Evolutionary conservation across 129 eudicot genomes (phyloP), one percentile per base, ranked within the genome.

Genomic region (Flaveria ramosissima): DNA sequence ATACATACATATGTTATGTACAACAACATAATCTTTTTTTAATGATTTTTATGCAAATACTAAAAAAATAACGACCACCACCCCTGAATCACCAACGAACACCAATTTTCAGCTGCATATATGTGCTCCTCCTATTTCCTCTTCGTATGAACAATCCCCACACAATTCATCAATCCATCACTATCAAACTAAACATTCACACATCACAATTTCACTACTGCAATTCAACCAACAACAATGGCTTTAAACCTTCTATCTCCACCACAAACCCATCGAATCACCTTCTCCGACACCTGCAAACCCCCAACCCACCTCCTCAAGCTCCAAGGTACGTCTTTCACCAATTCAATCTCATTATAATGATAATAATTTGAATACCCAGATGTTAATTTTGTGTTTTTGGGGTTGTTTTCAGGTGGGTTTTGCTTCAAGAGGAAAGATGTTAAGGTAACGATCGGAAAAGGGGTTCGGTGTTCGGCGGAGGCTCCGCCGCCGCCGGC

Each of bases 401-500:
- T 66, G 32, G 42, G 65, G 20, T 9, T 51, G 5, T 48, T 52
- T 0, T 46, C 68, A 89, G 97, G 91, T 80, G 89, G 89, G 19
- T 56, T 86, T 79, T 69, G 84, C 20, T 82, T 77, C 46, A 89
- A 73, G 83, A 81, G 83, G 61, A 89, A 83, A 79, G 93, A 84
- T 60, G 72, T 19, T 71, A 80, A 84, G 36, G 73, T 72, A 20
- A 67, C 71, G 48, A 65, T 27, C 78, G 86, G 87, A 45, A 88
- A 82, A 72, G 87, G 85, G 74, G 70, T 92, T 59, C 88, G 84
- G 4, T 92, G 98, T 84, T 92, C 98, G 13, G 86, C 84, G 65
- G 84, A 84, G 85, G 42, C 78, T 32, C 86, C 83, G 11, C 96
- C 96, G 46, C 93, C 98, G 68, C 93, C 98, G 23, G 96, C 96